These are phyloP conservation scores for Suillus cothurnatus DNA, from an alignment of 768 basidiomycete genomes.

Conservation along the genomic window DNA sequence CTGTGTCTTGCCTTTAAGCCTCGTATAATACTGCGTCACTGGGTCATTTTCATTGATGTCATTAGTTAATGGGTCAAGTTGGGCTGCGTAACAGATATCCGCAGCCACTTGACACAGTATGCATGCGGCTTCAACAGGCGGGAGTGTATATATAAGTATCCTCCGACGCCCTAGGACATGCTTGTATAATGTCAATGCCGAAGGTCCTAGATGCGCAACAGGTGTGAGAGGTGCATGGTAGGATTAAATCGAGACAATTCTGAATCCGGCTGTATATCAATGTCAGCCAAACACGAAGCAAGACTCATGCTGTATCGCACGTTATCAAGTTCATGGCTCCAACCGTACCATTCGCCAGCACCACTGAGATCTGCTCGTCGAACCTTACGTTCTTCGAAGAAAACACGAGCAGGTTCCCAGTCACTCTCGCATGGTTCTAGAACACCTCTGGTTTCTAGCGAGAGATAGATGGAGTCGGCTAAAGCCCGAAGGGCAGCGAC, in stretches of 20 bases:
- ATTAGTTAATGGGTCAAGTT: conserved; percentile 27
- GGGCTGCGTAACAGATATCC: conserved; percentile 61
- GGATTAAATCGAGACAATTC: conserved; percentile 44
- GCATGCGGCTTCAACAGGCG: conserved; percentile 80
- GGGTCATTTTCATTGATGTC: conserved; percentile 24
- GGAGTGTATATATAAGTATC: conserved; percentile 78
- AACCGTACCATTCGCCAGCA: conserved; percentile 65
- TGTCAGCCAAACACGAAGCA: background rate
- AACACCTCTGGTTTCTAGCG: conserved; percentile 47
- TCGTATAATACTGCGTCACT: conserved; percentile 33
- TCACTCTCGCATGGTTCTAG: conserved; percentile 55
- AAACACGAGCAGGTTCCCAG: conserved; percentile 62
- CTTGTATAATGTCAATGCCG: conserved; percentile 77
- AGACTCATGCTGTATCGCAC: conserved; percentile 33
- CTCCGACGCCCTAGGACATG: conserved; percentile 73
- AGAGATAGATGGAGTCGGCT: conserved; percentile 53
- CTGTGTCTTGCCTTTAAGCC: conserved; percentile 42
- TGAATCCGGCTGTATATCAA: conserved; percentile 19
- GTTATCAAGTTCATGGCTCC: conserved; percentile 65
- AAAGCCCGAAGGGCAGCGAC: conserved; percentile 64
- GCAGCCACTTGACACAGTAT: conserved; percentile 64
- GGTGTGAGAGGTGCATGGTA: conserved; percentile 71
- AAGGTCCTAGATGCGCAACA: conserved; percentile 81
- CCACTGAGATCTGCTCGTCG: conserved; percentile 52
- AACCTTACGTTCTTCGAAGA: conserved; percentile 67